phyloP scores from a whole-genome alignment of 495 filamentous ascomycete genomes.

The Cetradonia linearis region DNA sequence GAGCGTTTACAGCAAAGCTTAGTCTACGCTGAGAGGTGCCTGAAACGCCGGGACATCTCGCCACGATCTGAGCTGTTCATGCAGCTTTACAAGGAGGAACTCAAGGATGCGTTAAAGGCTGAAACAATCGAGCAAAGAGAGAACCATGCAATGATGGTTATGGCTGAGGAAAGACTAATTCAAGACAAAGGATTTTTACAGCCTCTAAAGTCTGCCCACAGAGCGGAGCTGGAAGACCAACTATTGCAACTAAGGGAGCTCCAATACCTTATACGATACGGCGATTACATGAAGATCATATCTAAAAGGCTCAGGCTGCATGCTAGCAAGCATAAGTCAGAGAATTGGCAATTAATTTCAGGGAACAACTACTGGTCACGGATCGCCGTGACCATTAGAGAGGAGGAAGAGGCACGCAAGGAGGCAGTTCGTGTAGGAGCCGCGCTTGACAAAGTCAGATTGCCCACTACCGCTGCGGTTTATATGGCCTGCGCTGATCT shows the following conservation, averaged over 20 bases:
- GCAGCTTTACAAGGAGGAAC: constrained; percentile 13
- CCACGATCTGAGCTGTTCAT: constrained; percentile 13
- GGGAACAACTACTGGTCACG: constrained; percentile 13
- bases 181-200: constrained; percentile 12
- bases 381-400: constrained; percentile 8
- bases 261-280: constrained; percentile 14
- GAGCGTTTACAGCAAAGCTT: constrained; percentile 13
- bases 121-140: constrained; percentile 7
- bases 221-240: constrained; percentile 13
- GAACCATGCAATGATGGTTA: constrained; percentile 9
- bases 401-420: constrained; percentile 9
- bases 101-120: constrained; percentile 13
- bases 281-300: constrained; percentile 16
- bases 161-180: constrained; percentile 11
- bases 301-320: constrained; percentile 14
- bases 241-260: constrained; percentile 14
- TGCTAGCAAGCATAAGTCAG: constrained; percentile 11
- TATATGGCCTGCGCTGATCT: constrained; percentile 10
- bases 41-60: constrained; percentile 10
- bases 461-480: constrained; percentile 9
- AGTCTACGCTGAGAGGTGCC: constrained; percentile 9
- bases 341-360: constrained; percentile 9
- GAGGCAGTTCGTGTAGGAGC: constrained; percentile 5
- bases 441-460: constrained; percentile 11
- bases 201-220: constrained; percentile 13